phyloP scores from a whole-genome alignment of 805 yeast species.

The Saccharomycopsis oosterbeekiorum region DNA sequence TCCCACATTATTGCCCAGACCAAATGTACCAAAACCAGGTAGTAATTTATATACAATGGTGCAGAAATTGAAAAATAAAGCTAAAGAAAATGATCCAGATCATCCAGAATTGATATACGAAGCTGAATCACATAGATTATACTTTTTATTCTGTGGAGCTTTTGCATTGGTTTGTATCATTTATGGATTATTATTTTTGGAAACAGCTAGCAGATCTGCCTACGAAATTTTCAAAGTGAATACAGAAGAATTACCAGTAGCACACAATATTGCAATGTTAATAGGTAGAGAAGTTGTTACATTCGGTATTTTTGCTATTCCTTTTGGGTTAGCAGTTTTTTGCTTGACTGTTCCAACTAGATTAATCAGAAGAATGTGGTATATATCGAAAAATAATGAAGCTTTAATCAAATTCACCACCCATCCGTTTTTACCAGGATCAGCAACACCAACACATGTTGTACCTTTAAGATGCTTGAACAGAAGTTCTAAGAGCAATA shows the following conservation, averaged over 20 bases:
- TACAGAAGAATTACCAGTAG: slow-evolving; percentile 33
- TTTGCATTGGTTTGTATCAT: slow-evolving; percentile 58
- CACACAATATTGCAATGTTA: slow-evolving; percentile 29
- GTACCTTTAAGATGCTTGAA: slow-evolving; percentile 47
- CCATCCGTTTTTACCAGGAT: slow-evolving; percentile 67
- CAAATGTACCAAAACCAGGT: slow-evolving; percentile 69
- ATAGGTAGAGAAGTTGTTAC: slow-evolving; percentile 29
- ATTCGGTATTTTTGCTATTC: slow-evolving; percentile 31
- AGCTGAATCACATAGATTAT: slow-evolving; percentile 73
- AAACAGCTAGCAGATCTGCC: slow-evolving; percentile 45
- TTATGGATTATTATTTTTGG: slow-evolving; percentile 55
- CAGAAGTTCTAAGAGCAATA: slow-evolving; percentile 52
- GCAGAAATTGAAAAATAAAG: slow-evolving; percentile 41
- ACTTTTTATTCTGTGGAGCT: slow-evolving; percentile 59
- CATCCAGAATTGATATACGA: slow-evolving; percentile 68
- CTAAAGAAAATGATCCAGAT: slow-evolving; percentile 22
- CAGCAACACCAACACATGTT: slow-evolving; percentile 65
- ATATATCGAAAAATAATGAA: slow-evolving; percentile 37
- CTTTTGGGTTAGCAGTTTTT: slow-evolving; percentile 31
- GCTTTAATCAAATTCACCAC: slow-evolving; percentile 57
- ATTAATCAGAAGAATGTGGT: slow-evolving; percentile 67
- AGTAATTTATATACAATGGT: slow-evolving; percentile 51
- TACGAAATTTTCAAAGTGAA: slow-evolving; percentile 44
- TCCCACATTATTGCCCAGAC: slow-evolving; percentile 62
- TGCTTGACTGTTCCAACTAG: slow-evolving; percentile 55